phyloP scores from a whole-genome alignment of 1,284 basidiomycete genomes.

The Stereum hirsutum region DNA sequence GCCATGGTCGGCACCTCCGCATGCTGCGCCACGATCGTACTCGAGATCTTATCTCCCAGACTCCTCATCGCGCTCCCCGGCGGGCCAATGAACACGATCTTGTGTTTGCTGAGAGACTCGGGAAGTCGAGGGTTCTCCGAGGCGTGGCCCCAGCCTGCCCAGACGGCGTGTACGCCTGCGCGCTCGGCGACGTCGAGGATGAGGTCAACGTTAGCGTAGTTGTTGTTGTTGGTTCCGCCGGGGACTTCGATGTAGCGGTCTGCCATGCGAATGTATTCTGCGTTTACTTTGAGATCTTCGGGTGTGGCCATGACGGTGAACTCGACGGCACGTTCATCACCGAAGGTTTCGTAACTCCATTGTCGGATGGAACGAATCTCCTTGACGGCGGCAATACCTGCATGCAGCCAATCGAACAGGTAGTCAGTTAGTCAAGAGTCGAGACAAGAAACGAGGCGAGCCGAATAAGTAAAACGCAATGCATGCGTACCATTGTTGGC shows the following conservation, averaged over 20 bases:
- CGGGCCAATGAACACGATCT: slow-evolving; percentile 98
- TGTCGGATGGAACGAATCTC: slow-evolving; percentile 98
- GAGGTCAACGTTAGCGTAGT: slow-evolving; percentile 99
- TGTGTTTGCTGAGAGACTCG: slow-evolving; percentile 89
- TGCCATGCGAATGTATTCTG: slow-evolving; percentile 99
- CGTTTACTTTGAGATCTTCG: slow-evolving; percentile 97
- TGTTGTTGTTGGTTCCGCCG: slow-evolving; percentile 98
- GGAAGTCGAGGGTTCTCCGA: slow-evolving; percentile 99
- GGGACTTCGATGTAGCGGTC: slow-evolving; percentile 99
- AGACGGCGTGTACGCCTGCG: slow-evolving; percentile 96
- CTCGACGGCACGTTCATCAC: slow-evolving; percentile 91
- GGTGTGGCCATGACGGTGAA: slow-evolving; percentile 99
- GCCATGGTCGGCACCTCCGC: slow-evolving; percentile 98
- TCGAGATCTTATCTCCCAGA: slow-evolving; percentile 98
- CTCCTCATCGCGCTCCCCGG: slow-evolving; percentile 99
- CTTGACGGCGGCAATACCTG: slow-evolving; percentile 98
- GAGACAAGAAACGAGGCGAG: slow-evolving; percentile 7
- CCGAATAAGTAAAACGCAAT: too few species aligned
- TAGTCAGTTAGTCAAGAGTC: slow-evolving; percentile 12
- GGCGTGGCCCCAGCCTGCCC: slow-evolving; percentile 99
- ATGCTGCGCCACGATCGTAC: slow-evolving; percentile 97
- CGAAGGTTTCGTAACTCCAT: slow-evolving; percentile 99
- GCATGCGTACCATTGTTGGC: slow-evolving; percentile 98
- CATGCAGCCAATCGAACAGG: slow-evolving; percentile 9
- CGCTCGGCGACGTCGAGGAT: slow-evolving; percentile 98